Conservation (phyloP, 1,139 yeast species). For the Suhomyces atakaporum region DNA sequence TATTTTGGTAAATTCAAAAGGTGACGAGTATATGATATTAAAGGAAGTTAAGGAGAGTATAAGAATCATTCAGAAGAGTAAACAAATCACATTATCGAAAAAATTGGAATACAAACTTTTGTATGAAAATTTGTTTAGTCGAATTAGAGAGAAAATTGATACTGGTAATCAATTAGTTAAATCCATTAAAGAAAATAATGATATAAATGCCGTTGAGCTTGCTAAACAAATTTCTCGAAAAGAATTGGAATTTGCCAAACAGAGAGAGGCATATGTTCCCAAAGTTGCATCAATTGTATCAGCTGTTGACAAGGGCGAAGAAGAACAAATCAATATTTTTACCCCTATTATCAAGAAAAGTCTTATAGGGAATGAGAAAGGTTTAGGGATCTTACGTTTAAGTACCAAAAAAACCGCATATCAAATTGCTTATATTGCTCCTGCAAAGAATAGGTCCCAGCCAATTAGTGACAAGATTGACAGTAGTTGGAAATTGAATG, state of each 20-base stretch:
- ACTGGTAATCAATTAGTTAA: slow-evolving; percentile 23
- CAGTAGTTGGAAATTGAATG: slow-evolving; percentile 29
- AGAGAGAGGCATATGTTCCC: slow-evolving; percentile 22
- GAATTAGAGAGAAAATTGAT: slow-evolving; percentile 32
- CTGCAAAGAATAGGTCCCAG: slow-evolving; percentile 24
- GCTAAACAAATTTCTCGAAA: slow-evolving; percentile 18
- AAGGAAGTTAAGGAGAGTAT: slow-evolving; percentile 33
- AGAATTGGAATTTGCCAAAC: slow-evolving; percentile 23
- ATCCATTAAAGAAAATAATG: slow-evolving; percentile 20
- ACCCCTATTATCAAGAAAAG: slow-evolving; percentile 18
- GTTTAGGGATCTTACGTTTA: slow-evolving; percentile 23
- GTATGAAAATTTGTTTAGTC: slow-evolving; percentile 27
- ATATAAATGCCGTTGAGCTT: slow-evolving; percentile 17
- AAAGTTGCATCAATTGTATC: slow-evolving; percentile 2
- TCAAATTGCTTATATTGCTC: slow-evolving; percentile 35
- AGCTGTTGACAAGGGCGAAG: background rate
- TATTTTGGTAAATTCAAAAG: slow-evolving; percentile 36
- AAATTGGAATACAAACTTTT: slow-evolving; percentile 24
- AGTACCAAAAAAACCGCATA: slow-evolving; percentile 32
- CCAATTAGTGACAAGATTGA: slow-evolving; percentile 12
- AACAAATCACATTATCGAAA: slow-evolving; percentile 14
- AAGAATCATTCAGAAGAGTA: slow-evolving; percentile 32
- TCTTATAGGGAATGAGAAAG: slow-evolving; percentile 16
- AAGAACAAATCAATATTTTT: background rate
- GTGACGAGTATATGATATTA: slow-evolving; percentile 46